Conservation (phyloP, 495 filamentous ascomycete species). For the Corynascus novoguineensis region DNA sequence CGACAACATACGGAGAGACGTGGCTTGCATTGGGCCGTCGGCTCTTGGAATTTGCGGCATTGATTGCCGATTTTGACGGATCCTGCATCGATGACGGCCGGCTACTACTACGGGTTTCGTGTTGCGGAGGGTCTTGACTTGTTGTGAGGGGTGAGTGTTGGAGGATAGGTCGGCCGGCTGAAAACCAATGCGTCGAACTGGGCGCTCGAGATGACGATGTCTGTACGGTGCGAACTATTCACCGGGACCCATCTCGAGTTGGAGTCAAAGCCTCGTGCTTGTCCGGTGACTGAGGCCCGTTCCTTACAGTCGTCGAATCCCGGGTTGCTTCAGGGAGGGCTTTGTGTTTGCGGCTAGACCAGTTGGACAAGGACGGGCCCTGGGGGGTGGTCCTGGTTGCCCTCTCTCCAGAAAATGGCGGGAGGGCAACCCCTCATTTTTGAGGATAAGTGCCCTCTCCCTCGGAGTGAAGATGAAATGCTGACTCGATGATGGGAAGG, state of each 20-base stretch:
- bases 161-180: constrained; percentile 14
- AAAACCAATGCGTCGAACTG: constrained; percentile 14
- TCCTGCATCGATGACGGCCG: constrained; percentile 36
- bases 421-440: constrained; percentile 51
- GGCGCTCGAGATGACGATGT: constrained; percentile 16
- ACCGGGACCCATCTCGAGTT: constrained; percentile 87
- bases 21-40: constrained; percentile 25
- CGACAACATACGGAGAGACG: constrained; percentile 64
- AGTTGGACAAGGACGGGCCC: constrained; percentile 34
- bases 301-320: constrained; percentile 18
- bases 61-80: constrained; percentile 35
- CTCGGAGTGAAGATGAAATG: constrained; percentile 1
- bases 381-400: constrained; percentile 42
- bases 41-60: constrained; percentile 30
- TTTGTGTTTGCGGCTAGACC: constrained; percentile 24
- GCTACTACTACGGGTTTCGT: constrained; percentile 15
- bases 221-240: constrained; percentile 14
- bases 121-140: constrained; percentile 16
- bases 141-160: constrained; percentile 9
- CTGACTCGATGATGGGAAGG: constrained; percentile 22
- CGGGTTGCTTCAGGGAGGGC: constrained; percentile 18
- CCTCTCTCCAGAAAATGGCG: constrained; percentile 36
- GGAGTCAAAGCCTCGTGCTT: constrained; percentile 94
- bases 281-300: constrained; percentile 49
- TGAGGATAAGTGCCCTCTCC: constrained; percentile 56